These are phyloP conservation scores for Trichoderma brevicompactum DNA, from an alignment of 2,329 filamentous ascomycete genomes.

Conservation along the genomic window DNA sequence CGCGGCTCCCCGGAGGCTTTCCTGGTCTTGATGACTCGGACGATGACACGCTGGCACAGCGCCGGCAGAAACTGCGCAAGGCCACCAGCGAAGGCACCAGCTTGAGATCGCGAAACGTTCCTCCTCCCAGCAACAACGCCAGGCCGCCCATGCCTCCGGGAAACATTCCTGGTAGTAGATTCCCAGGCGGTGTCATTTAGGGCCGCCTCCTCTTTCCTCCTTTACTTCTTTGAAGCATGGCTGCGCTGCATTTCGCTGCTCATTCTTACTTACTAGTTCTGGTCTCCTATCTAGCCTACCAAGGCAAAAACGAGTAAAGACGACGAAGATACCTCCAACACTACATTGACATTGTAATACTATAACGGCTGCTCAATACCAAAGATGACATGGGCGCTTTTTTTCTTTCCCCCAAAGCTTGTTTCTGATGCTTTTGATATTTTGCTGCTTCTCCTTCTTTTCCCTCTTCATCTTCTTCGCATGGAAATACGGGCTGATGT, in stretches of 20 bases:
- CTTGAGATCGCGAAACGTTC: conserved; percentile 40
- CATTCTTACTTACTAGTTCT: conserved; percentile 2
- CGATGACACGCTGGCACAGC: conserved; percentile 43
- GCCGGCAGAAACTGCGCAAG: conserved; percentile 50
- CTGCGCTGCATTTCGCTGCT: conserved; percentile 13
- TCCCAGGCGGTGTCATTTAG: conserved; percentile 55
- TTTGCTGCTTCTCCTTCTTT: conserved; percentile 26
- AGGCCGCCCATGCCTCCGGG: conserved; percentile 38
- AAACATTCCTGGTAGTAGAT: conserved; percentile 38
- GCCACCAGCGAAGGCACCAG: conserved; percentile 47
- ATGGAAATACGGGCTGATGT: not conserved
- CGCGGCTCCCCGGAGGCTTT: conserved; percentile 32
- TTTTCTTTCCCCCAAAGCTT: not conserved
- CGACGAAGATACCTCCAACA: conserved; percentile 20
- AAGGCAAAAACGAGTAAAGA: conserved; percentile 9
- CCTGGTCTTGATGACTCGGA: conserved; percentile 39
- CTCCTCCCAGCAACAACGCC: conserved; percentile 34
- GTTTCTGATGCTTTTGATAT: conserved; percentile 30
- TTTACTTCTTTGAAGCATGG: not conserved
- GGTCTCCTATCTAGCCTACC: conserved; percentile 8
- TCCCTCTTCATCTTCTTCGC: conserved; percentile 10
- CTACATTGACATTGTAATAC: conserved; percentile 29
- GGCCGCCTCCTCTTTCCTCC: not conserved
- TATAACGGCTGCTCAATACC: conserved; percentile 19
- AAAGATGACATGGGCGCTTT: conserved; percentile 9